phyloP scores from a whole-genome alignment of 73 alveolate species.

The Tetrahymena elliotti region DNA sequence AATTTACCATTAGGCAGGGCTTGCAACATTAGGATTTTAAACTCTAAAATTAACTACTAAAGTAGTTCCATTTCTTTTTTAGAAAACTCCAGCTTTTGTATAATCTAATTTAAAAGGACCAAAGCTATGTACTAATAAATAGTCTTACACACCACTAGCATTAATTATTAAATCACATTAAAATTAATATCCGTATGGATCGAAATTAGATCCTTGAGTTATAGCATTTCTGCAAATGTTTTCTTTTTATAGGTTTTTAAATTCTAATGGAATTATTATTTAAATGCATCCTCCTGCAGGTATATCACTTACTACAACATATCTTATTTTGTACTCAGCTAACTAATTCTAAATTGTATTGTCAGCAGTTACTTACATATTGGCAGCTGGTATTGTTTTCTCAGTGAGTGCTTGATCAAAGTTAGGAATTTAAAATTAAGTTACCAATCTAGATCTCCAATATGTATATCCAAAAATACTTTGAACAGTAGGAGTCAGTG shows the following conservation, averaged over 20 bases:
- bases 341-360: background rate
- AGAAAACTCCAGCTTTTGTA: background rate
- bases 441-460: constrained; percentile 19
- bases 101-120: background rate
- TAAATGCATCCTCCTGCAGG: background rate
- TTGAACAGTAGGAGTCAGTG: background rate
- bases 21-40: constrained; percentile 12
- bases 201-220: constrained; percentile 7
- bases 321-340: constrained; percentile 4
- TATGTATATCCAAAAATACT: constrained; percentile 1
- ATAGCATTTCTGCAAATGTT: constrained; percentile 4
- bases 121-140: background rate
- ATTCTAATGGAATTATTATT: background rate
- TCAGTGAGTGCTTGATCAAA: constrained; percentile 1
- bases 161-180: background rate
- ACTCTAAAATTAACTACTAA: constrained; percentile 2
- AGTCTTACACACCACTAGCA: background rate
- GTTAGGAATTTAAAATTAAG: background rate
- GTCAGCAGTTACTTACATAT: background rate
- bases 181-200: background rate
- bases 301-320: background rate
- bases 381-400: background rate
- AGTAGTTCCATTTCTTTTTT: background rate
- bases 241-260: background rate
- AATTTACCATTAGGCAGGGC: background rate